These are phyloP conservation scores for Dentipellis fragilis DNA, from an alignment of 768 basidiomycete species.

Conservation along the genomic window DNA sequence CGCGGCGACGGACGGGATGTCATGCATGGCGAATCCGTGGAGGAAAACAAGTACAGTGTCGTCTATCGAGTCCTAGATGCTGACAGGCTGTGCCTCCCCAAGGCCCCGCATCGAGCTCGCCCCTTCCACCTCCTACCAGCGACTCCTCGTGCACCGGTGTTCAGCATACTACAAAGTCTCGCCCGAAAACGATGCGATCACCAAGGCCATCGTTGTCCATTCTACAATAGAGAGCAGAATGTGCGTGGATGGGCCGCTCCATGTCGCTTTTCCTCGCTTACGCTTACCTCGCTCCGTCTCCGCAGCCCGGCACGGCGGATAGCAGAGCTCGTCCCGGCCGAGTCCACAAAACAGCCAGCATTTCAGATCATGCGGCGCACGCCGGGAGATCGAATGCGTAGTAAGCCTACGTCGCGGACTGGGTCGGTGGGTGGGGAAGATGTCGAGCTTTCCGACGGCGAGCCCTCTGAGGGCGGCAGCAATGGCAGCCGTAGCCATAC, in stretches of 20 bases:
- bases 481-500: conserved; percentile 56
- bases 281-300: conserved; percentile 11
- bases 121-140: conserved; percentile 73
- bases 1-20: too few relatives aligned
- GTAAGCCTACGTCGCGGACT: conserved; percentile 56
- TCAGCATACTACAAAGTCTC: conserved; percentile 70
- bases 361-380: conserved; percentile 84
- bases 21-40: neutral
- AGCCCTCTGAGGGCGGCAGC: conserved; percentile 76
- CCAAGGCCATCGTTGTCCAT: conserved; percentile 53
- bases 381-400: conserved; percentile 40
- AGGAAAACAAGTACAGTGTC: neutral
- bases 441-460: conserved; percentile 65
- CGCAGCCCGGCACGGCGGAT: conserved; percentile 60
- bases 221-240: conserved; percentile 60
- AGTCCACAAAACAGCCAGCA: conserved; percentile 58
- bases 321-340: conserved; percentile 69
- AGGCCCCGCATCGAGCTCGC: conserved; percentile 58
- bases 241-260: conserved; percentile 34
- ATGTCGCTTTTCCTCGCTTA: conserved; percentile 3
- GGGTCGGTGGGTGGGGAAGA: conserved; percentile 71
- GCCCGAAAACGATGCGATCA: conserved; percentile 56
- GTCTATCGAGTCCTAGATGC: neutral
- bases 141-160: conserved; percentile 79
- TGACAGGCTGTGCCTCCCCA: conserved; percentile 5